Evolutionary conservation across 2,329 filamentous ascomycete genomes (phyloP), one percentile per base, ranked within the genome.

Genomic region (Acrodontium crateriforme): DNA sequence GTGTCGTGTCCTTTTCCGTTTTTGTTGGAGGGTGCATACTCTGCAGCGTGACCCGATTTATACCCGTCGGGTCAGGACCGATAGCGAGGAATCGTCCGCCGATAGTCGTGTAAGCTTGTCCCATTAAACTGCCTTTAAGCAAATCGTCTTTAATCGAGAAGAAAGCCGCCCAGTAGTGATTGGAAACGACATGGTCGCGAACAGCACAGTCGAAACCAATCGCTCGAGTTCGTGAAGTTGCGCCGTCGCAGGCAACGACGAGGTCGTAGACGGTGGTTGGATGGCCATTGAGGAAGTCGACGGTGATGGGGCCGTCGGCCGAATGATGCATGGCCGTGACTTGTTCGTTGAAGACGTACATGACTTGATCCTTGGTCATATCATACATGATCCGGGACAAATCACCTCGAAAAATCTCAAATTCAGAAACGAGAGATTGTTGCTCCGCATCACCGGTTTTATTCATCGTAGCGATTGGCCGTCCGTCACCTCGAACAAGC

Each of bases 191-290:
- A 31, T 62, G 40, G 27, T 61, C 53, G 25, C 53, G 49, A 1
- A 55, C 46, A 19, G 48, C 49, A 28, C 55, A 57, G 6, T 44
- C 49, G 7, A 65, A 44, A 9, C 55, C 59, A 6, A 65, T 49
- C 2, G 59, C 56, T 24, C 63, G 52, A 15, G 60, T 66, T 21
- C 55, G 47, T 3, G 63, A 67, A 2, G 52, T 59, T 8, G 59
- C 45, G 2, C 63, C 63, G 33, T 67, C 63, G 30, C 56, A 59
- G 13, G 58, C 62, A 9, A 67, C 56, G 10, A 68, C 55, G 3
- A 68, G 53, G 30, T 66, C 62, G 35, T 50, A 66, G n/a, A 54
- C 40, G 3, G 51, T 27, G 4, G 49, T 36, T 6, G 50, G 49
- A 3, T 42, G 36, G 15, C 54, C 48, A 22, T 58, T 59, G 9